Conservation (phyloP, 2,329 filamentous ascomycete species). For the Colletotrichum karsti region DNA sequence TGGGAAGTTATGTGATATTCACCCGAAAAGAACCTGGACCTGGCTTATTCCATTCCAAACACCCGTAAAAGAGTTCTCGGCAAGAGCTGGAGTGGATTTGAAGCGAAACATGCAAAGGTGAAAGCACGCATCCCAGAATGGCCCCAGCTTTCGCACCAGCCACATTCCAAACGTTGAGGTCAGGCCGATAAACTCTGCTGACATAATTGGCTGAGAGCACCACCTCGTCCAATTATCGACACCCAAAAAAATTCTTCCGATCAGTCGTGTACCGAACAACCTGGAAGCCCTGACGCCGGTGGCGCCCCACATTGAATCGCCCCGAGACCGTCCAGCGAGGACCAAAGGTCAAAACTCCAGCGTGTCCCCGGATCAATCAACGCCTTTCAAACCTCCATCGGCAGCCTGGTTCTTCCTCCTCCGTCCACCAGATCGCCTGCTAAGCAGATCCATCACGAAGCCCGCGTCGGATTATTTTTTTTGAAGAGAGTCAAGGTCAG, state of each 20-base stretch:
- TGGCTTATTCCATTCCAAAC: no score
- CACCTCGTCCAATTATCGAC: no score
- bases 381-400: slow-evolving; percentile 29
- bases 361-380: slow-evolving; percentile 30
- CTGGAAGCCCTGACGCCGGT: background rate
- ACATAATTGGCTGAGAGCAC: no score
- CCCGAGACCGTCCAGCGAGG: background rate
- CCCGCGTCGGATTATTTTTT: slow-evolving; percentile 20
- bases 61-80: no score
- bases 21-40: no score
- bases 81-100: no score
- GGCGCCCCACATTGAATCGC: background rate
- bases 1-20: no score
- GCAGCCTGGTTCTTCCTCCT: slow-evolving; percentile 32
- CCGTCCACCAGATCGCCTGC: slow-evolving; percentile 29
- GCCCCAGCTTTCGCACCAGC: no score
- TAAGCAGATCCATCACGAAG: slow-evolving; percentile 30
- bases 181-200: no score
- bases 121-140: no score
- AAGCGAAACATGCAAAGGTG: no score
- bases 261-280: background rate
- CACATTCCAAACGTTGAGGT: no score
- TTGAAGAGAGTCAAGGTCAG: slow-evolving; percentile 23
- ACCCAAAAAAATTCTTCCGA: background rate
- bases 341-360: slow-evolving; percentile 29